Evolutionary conservation across 2,329 filamentous ascomycete species (phyloP), one percentile per base, ranked within the genome.

Genomic region (Zymoseptoria tritici): DNA sequence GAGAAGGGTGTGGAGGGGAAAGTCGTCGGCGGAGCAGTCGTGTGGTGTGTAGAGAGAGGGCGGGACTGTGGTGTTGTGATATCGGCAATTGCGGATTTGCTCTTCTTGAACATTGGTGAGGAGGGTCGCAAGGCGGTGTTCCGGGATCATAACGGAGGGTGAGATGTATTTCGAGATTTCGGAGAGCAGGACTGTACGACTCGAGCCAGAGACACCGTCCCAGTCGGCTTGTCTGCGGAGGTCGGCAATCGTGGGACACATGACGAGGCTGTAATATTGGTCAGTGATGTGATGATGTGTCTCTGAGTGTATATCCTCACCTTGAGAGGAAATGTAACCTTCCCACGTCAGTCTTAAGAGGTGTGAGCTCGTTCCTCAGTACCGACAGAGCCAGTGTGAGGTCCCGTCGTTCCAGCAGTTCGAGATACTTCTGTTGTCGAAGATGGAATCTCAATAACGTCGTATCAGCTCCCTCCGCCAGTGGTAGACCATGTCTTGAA

Each of bases 141-240:
- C 90, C 1, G 94, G 94, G 57, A 99, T 88, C 92, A 99, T 97
- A 52, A 96, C 90, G 3, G 91, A 94, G 0, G 94, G 93, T 1
- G 94, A 96, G 73, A 99, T 96, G 59, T 85, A 96, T 79, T 83
- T 90, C 22, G 92, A 96, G 36, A 97, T 78, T 61, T 94, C 85
- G 0, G 89, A 90, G 20, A 97, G 81, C 3, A 97, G 77, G 16
- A 81, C 78, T 64, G 85, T 85, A 63, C 93, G 85, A 50, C 91
- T 96, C 59, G 84, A 77, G 50, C 89, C 90, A 51, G 82, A 76
- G 1, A 91, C 87, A 13, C 91, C 91, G 72, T 96, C 90, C 92
- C 93, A 97, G 9, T 84, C 82, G 1, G 92, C 89, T 74, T 89
- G 89, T 4, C 75, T 72, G 73, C 86, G 89, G 49, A 97, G 77